Evolutionary conservation across 2,329 filamentous ascomycete species (phyloP).

Genomic region (Penicillium carneum): DNA sequence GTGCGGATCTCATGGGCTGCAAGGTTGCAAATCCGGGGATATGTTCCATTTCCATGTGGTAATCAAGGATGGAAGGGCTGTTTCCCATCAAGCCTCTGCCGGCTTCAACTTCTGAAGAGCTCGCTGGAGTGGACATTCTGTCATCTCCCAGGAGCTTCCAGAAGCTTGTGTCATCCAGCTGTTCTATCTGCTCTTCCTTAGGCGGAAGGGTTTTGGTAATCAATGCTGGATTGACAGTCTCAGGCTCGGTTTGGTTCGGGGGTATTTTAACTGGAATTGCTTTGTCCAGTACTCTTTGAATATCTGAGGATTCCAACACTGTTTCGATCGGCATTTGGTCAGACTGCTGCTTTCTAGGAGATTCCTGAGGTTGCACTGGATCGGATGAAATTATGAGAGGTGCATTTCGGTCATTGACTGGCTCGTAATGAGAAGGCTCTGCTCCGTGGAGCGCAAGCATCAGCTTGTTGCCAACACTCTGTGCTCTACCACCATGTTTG

Average conservation of each 20-base stretch:
- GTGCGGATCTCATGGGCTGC: conserved; percentile 8
- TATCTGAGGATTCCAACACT: not conserved
- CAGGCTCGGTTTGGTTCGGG: not conserved
- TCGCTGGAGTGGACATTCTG: not conserved
- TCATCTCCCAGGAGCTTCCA: not conserved
- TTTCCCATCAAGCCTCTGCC: conserved; percentile 9
- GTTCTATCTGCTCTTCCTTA: not conserved
- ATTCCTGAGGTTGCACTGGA: conserved; percentile 6
- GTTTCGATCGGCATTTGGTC: not conserved
- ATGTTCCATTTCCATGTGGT: conserved; percentile 21
- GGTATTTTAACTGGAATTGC: not conserved
- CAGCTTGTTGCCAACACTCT: conserved; percentile 15
- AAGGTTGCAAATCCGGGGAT: conserved; percentile 17
- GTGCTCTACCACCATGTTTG: conserved; percentile 4
- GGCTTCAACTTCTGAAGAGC: conserved; percentile 6
- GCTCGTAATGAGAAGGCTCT: not conserved
- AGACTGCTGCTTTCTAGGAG: not conserved
- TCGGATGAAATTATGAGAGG: conserved; percentile 12
- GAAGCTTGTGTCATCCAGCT: not conserved
- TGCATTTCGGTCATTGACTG: not conserved
- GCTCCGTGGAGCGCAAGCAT: conserved; percentile 15
- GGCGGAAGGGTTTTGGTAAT: not conserved
- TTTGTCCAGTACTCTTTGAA: not conserved
- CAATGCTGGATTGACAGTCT: not conserved
- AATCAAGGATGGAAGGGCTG: conserved; percentile 17